Evolutionary conservation across 2,329 filamentous ascomycete species (phyloP).

Genomic region (Aspergillus neotritici): DNA sequence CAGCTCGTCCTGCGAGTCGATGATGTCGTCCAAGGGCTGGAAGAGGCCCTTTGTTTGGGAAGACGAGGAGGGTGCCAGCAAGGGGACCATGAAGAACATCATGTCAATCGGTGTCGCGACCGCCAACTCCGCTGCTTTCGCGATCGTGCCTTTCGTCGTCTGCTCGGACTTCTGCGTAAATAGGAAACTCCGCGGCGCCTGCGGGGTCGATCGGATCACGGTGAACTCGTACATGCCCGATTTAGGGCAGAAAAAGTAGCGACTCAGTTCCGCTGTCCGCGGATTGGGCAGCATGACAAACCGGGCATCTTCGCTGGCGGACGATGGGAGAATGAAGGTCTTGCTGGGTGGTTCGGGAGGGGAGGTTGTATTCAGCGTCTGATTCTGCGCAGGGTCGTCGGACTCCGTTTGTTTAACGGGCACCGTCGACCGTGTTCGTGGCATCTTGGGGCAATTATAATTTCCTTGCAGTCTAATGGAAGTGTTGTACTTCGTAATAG

Average conservation of each 20-base stretch:
- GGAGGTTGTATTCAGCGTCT: conserved; percentile 15
- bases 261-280: conserved; percentile 41
- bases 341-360: conserved; percentile 35
- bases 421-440: conserved; percentile 20
- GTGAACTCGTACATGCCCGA: conserved; percentile 59
- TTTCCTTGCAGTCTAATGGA: no score
- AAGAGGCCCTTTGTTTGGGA: conserved; percentile 38
- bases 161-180: conserved; percentile 39
- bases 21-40: conserved; percentile 46
- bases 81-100: conserved; percentile 74
- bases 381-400: conserved; percentile 8
- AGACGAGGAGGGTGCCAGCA: conserved; percentile 48
- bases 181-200: conserved; percentile 51
- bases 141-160: conserved; percentile 47
- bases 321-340: conserved; percentile 54
- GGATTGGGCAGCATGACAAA: conserved; percentile 54
- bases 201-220: conserved; percentile 47
- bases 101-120: conserved; percentile 80
- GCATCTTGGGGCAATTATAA: no score
- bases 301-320: conserved; percentile 47
- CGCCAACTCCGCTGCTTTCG: conserved; percentile 67
- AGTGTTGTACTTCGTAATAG: no score
- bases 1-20: conserved; percentile 42
- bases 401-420: neutral
- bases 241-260: conserved; percentile 56